A percentile compares a stretch with the other conserved stretches of the same genome.
Evolutionary conservation across 2,329 filamentous ascomycete genomes (phyloP).

Genomic region (Colletotrichum gloeosporioides): DNA sequence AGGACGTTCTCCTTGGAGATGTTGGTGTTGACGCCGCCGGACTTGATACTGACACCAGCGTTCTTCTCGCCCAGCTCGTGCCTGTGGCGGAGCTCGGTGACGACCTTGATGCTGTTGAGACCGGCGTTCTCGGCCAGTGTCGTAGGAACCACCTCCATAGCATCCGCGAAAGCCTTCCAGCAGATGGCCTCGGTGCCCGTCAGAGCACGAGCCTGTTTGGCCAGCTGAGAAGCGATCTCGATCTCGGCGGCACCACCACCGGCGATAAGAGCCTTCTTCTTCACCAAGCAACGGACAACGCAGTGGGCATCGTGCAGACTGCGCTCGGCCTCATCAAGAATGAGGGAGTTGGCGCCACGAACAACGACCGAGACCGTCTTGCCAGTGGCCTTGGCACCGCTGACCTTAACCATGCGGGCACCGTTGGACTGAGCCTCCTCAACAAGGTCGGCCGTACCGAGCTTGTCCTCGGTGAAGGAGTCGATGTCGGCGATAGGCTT

Average conservation of each 20-base stretch:
- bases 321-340: conserved; percentile 96
- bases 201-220: conserved; percentile 80
- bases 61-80: conserved; percentile 96
- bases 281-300: conserved; percentile 95
- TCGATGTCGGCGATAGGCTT: conserved; percentile 99
- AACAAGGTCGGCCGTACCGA: conserved; percentile 89
- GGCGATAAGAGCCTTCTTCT: conserved; percentile 99
- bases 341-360: conserved; percentile 90
- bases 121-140: conserved; percentile 97
- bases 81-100: conserved; percentile 91
- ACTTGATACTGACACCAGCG: conserved; percentile 97
- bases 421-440: conserved; percentile 90
- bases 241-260: conserved; percentile 97
- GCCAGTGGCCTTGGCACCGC: conserved; percentile 81
- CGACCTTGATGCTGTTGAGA: conserved; percentile 97
- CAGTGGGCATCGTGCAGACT: conserved; percentile 97
- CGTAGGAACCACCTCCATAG: conserved; percentile 95
- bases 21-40: conserved; percentile 94
- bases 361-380: conserved; percentile 96
- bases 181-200: conserved; percentile 95
- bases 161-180: conserved; percentile 98
- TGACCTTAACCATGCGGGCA: conserved; percentile 92
- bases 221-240: conserved; percentile 88
- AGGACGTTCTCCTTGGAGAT: conserved; percentile 97
- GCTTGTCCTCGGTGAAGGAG: conserved; percentile 98